Percentiles rank a stretch among this genome's conserved stretches.
Evolutionary conservation across 2,329 filamentous ascomycete species (phyloP).

Genomic region (Botrytis galanthina): DNA sequence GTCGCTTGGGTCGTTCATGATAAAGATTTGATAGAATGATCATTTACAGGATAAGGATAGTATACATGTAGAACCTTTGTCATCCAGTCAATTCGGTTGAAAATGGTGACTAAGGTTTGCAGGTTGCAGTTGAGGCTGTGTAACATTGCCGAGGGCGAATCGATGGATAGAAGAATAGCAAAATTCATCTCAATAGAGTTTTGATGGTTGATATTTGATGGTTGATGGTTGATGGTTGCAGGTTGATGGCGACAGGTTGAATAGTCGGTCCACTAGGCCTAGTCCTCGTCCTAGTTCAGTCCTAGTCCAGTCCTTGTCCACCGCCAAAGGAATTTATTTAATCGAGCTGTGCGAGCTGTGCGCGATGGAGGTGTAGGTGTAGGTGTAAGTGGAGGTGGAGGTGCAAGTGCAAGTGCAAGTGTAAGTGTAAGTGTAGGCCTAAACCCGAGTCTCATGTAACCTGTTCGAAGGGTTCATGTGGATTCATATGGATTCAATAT

Average conservation of each 20-base stretch:
- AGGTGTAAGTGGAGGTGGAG: not conserved
- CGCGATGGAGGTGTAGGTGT: not conserved
- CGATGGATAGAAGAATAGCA: not conserved
- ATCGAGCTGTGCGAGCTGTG: not conserved
- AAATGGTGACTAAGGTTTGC: not conserved
- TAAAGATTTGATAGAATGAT: not conserved
- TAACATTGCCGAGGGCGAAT: not conserved
- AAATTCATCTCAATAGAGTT: not conserved
- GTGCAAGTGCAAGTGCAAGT: not conserved
- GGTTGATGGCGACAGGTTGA: not conserved
- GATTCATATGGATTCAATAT: not conserved
- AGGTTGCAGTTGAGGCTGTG: conserved; percentile 12
- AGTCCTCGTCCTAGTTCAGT: not conserved
- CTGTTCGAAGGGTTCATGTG: not conserved
- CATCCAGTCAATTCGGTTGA: conserved; percentile 8
- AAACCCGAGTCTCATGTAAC: not conserved
- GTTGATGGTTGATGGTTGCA: not conserved
- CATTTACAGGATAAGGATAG: not conserved
- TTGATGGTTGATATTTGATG: not conserved
- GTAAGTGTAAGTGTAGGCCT: not conserved
- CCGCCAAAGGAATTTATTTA: not conserved
- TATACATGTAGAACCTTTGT: not conserved
- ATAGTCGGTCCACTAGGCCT: not conserved
- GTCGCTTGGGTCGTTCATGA: not conserved
- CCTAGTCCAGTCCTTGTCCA: not conserved